Percentiles rank a stretch among this genome's conserved stretches.
Conservation (phyloP, 2,329 filamentous ascomycete species). For the Orbilia oligospora region DNA sequence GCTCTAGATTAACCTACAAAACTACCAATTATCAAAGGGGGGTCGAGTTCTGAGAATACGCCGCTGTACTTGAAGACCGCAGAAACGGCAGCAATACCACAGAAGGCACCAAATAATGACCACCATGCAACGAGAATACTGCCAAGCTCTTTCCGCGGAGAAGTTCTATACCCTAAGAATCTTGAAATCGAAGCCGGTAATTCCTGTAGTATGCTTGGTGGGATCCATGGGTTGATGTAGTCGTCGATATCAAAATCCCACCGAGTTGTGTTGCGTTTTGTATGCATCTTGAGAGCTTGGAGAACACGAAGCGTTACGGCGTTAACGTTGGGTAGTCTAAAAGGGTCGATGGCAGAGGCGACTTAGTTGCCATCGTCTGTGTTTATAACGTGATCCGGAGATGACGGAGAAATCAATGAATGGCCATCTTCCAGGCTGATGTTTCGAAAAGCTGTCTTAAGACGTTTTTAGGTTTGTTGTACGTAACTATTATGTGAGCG, state of each 20-base stretch:
- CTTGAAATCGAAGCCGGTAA: constrained; percentile 78
- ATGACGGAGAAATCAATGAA: constrained; percentile 22
- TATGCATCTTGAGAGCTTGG: neutral
- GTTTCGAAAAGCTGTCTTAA: constrained; percentile 13
- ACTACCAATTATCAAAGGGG: constrained; percentile 77
- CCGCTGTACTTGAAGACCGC: constrained; percentile 72
- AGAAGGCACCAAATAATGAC: constrained; percentile 77
- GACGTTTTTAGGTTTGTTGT: constrained; percentile 51
- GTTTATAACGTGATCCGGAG: constrained; percentile 25
- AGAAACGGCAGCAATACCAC: constrained; percentile 74
- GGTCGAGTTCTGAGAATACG: constrained; percentile 71
- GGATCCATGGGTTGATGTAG: constrained; percentile 80
- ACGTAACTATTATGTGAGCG: constrained; percentile 43
- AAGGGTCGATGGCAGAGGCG: constrained; percentile 2
- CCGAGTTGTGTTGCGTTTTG: constrained; percentile 31
- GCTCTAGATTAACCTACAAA: constrained; percentile 71
- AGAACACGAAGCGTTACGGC: neutral
- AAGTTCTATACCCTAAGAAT: constrained; percentile 76
- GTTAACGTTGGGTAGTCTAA: neutral
- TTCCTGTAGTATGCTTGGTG: constrained; percentile 75
- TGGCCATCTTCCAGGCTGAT: constrained; percentile 7
- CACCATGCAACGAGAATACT: constrained; percentile 76
- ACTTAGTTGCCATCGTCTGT: constrained; percentile 3
- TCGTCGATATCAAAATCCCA: constrained; percentile 82
- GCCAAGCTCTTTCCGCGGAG: constrained; percentile 66